Evolutionary conservation across 2,329 filamentous ascomycete species (phyloP).

Genomic region (Botryosphaeria agaves): DNA sequence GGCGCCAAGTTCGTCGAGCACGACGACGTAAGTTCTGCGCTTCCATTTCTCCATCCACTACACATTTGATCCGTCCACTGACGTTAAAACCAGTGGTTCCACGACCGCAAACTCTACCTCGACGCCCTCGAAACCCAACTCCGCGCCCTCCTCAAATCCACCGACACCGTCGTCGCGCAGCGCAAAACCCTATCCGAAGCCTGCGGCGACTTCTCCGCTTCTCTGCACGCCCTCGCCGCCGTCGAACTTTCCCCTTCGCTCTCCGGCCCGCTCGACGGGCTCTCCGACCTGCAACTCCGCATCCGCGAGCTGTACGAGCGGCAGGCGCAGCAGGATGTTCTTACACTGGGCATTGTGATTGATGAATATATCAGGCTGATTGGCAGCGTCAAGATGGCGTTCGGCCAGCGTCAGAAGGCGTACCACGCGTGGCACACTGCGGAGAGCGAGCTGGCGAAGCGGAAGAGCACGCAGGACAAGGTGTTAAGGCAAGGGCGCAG

Average conservation of each 20-base stretch:
- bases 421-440: slow-evolving; percentile 90
- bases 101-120: slow-evolving; percentile 86
- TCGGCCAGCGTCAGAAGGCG: slow-evolving; percentile 81
- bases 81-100: slow-evolving; percentile 58
- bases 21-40: slow-evolving; percentile 53
- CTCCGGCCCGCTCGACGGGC: slow-evolving; percentile 73
- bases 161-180: slow-evolving; percentile 82
- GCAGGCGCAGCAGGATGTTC: slow-evolving; percentile 89
- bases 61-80: slow-evolving; percentile 9
- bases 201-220: slow-evolving; percentile 82
- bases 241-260: slow-evolving; percentile 84
- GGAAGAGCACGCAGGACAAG: slow-evolving; percentile 80
- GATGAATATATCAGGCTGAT: slow-evolving; percentile 97
- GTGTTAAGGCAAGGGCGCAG: slow-evolving; percentile 86
- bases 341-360: slow-evolving; percentile 92
- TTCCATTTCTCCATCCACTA: slow-evolving; percentile 3
- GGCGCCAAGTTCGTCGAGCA: slow-evolving; percentile 83
- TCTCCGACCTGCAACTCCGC: slow-evolving; percentile 85
- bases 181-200: slow-evolving; percentile 88
- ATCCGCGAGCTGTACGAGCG: slow-evolving; percentile 92
- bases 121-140: slow-evolving; percentile 87
- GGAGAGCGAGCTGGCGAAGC: slow-evolving; percentile 80
- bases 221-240: slow-evolving; percentile 77
- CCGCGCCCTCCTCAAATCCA: slow-evolving; percentile 78
- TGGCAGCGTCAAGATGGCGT: slow-evolving; percentile 85